Percentiles rank a stretch among this genome's conserved stretches.
phyloP scores from a whole-genome alignment of 352 stramenopile species.

The Elongisporangium anandrum region DNA sequence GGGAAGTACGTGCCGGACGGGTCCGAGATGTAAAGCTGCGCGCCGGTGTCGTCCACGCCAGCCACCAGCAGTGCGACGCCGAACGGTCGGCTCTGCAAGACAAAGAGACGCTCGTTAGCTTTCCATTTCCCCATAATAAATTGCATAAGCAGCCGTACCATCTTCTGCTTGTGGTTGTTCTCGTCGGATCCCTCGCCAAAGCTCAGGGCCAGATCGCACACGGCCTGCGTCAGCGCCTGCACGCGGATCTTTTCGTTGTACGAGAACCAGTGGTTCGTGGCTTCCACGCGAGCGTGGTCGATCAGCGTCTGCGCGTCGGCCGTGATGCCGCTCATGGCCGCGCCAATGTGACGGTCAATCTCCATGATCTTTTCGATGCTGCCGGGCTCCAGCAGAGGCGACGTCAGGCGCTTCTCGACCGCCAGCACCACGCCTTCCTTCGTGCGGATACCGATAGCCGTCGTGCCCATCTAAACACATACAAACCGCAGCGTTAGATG shows the following conservation, averaged over 20 bases:
- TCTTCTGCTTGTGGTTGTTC: conserved; percentile 97
- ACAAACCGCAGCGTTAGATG: conserved; percentile 1
- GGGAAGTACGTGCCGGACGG: conserved; percentile 97
- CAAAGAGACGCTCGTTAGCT: conserved; percentile 2
- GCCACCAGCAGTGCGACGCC: conserved; percentile 97
- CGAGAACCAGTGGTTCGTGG: conserved; percentile 98
- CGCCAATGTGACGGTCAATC: conserved; percentile 97
- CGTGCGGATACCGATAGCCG: conserved; percentile 97
- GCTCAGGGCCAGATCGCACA: conserved; percentile 98
- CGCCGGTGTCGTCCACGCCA: conserved; percentile 93
- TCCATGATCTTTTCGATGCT: conserved; percentile 99
- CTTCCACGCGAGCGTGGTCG: conserved; percentile 98
- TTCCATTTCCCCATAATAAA: neutral
- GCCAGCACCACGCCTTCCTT: conserved; percentile 97
- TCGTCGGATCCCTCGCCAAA: conserved; percentile 91
- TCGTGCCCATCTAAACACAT: conserved; percentile 91
- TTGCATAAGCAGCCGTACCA: conserved; percentile 35
- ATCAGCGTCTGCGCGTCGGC: conserved; percentile 98
- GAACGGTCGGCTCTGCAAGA: conserved; percentile 89
- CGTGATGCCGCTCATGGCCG: conserved; percentile 98
- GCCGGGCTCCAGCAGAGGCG: conserved; percentile 92
- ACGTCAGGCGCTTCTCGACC: conserved; percentile 98
- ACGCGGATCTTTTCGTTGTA: conserved; percentile 98
- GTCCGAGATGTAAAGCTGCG: conserved; percentile 96
- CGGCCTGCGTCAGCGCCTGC: conserved; percentile 96